These are phyloP conservation scores for Didymella pinodella DNA, from an alignment of 2,329 filamentous ascomycete genomes.

Conservation along the genomic window DNA sequence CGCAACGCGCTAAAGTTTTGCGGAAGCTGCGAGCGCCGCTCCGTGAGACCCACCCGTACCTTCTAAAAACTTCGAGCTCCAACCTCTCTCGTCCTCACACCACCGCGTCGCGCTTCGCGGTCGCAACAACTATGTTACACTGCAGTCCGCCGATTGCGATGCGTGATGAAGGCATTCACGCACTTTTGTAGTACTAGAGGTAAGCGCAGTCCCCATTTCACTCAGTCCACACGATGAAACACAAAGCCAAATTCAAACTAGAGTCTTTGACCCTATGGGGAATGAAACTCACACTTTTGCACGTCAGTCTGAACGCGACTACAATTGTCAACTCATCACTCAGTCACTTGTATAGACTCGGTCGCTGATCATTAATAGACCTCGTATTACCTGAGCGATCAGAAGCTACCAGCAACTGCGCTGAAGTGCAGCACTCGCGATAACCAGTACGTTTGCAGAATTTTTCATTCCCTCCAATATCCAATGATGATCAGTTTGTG, in stretches of 20 bases:
- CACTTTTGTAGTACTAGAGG: constrained; percentile 9
- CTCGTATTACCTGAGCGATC: not conserved
- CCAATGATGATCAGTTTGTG: constrained; percentile 52
- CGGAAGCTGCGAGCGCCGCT: constrained; percentile 34
- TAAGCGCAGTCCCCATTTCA: constrained; percentile 21
- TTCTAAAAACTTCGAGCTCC: constrained; percentile 24
- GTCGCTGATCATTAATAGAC: constrained; percentile 29
- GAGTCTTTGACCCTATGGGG: constrained; percentile 55
- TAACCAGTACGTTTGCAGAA: not conserved
- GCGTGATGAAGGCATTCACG: not conserved
- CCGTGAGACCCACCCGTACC: constrained; percentile 18
- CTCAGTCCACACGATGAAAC: constrained; percentile 49
- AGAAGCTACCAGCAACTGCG: not conserved
- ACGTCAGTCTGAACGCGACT: constrained; percentile 54
- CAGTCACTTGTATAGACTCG: not conserved
- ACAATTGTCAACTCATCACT: constrained; percentile 1
- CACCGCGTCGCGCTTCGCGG: constrained; percentile 7
- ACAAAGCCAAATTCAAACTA: constrained; percentile 55
- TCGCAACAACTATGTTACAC: not conserved
- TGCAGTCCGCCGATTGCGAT: not conserved
- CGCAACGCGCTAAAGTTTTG: not conserved
- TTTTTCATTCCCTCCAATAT: constrained; percentile 1
- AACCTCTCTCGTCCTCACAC: constrained; percentile 13
- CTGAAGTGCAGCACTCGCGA: too few species aligned
- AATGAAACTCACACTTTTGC: constrained; percentile 54